Evolutionary conservation across 2,329 filamentous ascomycete species (phyloP), one percentile per base, ranked within the genome.

Genomic region (Aspergillus cejpii): DNA sequence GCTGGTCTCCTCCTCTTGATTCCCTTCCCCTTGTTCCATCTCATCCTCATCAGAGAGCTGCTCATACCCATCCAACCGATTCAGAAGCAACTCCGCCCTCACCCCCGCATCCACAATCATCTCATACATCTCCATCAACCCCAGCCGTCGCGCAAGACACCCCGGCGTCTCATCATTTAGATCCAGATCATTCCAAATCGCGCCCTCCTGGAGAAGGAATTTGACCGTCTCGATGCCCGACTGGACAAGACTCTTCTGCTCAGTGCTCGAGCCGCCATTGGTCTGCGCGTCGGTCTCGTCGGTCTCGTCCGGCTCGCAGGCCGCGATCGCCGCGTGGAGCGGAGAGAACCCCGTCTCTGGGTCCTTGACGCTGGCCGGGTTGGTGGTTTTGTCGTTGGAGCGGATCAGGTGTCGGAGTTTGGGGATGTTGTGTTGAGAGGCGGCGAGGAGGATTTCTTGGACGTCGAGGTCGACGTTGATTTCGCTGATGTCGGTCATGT

Each of bases 131-230:
- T 80, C 76, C 43, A 68, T 75, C 57, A 86, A 72, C 0, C 85
- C 84, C 19, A 96, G 54, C 37, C 79, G 64, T 21, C 76, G 74
- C 6, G 92, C 92, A 34, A 96, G 72, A 64, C 91, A 97, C 6
- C 89, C 92, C 0, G 92, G 89, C 2, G 92, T 97, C 74, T 97
- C 91, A 57, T 88, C 79, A 56, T 87, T 84, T 54, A 74, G 70
- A 65, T 97, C 88, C 44, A 97, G 74, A 64, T 96, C 90, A 70
- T 98, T 98, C 92, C 92, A 98, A 56, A 97, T 96, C 8, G 88
- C 92, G 24, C 92, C 92, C 55, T 85, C 84, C 59, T 90, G 78
- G 48, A 97, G 81, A 6, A 97, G 75, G 60, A 92, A 79, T 54
- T 79, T 78, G 3, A 96, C 72, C 0, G 84, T 83, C 41, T 81